Base-by-base conservation (phyloP, 2,329 filamentous ascomycete species). In the Arthrobotrys entomopaga region DNA sequence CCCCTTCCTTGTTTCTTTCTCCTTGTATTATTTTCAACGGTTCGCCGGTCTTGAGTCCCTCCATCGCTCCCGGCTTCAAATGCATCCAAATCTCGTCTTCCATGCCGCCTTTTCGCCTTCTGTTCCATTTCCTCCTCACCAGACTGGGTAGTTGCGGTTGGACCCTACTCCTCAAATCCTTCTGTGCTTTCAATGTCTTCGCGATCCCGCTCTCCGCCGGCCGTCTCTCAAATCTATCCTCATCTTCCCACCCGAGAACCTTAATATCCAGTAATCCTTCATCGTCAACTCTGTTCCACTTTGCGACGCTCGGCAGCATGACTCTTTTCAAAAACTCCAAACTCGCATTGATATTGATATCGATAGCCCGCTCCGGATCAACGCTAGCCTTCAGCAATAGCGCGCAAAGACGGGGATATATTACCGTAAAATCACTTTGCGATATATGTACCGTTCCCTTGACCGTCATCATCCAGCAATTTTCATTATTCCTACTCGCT, bases 401-500 rank as follows among this genome's bases (percentile, higher is more conserved):
- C 0, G 86, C 85, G 79, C 86, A 86, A 77, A 87, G 82, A 46
- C 84, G 83, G 2, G 85, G 86, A 77, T 90, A 91, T 16, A 91
- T 81, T 1, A 90, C 81, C 1, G 86, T 86, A 78, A 90, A 90
- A 80, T 91, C 88, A 1, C 86, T 88, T 79, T 90, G 88, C 3
- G 85, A 87, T 29, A 90, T 82, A 78, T 91, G 88, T 0, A 90
- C 86, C 0, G 87, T 88, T 24, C 89, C 89, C 42, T 83, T 82
- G 58, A 86, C 82, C 24, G 84, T 84, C 78, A 85, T 80, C 80
- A 86, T 84, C 84, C 85, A 87, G 52, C 82, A 83, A 1, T 82
- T 80, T 1, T 80, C 80, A 10, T 83, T 83, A 7, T 83, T 82
- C 8, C 83, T 82, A 43, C 82, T 83, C 2, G 83, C 85, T 80